These are phyloP conservation scores for Artemisia annua DNA, from an alignment of 129 eudicot species.

Conservation along the genomic window DNA sequence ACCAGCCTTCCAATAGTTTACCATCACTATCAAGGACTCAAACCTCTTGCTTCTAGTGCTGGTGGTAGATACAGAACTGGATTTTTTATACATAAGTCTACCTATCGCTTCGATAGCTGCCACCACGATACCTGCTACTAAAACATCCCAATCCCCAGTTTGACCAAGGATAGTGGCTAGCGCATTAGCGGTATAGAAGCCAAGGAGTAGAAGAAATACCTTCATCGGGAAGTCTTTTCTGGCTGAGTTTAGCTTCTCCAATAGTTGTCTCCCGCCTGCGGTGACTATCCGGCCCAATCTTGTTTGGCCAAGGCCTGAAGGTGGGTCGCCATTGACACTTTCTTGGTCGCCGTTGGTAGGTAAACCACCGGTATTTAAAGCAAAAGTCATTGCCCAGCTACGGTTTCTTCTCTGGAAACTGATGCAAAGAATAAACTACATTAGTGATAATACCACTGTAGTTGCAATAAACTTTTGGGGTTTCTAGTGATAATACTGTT, in stretches of 20 bases:
- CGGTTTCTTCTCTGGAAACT: conserved; percentile 37
- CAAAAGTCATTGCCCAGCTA: conserved; percentile 47
- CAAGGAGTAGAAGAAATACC: conserved; percentile 86
- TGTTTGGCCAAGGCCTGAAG: conserved; percentile 69
- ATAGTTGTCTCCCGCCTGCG: conserved; percentile 69
- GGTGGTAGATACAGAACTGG: conserved; percentile 24
- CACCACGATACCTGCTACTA: conserved; percentile 93
- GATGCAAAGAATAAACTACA: conserved; percentile 23
- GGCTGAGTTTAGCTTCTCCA: conserved; percentile 78
- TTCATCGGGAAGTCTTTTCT: conserved; percentile 91
- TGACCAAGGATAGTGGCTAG: conserved; percentile 95
- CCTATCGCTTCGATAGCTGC: conserved; percentile 97
- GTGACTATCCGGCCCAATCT: conserved; percentile 81
- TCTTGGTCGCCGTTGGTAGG: conserved; percentile 55
- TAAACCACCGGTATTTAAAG: conserved; percentile 68
- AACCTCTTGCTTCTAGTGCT: conserved; percentile 45
- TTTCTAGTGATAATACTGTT: too few species aligned
- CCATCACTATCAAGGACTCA: conserved; percentile 68
- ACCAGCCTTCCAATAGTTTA: conserved; percentile 98
- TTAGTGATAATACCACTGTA: conserved; percentile 7
- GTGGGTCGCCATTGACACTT: conserved; percentile 38
- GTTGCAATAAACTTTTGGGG: neutral
- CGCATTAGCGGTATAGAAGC: conserved; percentile 95
- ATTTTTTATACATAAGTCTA: conserved; percentile 69
- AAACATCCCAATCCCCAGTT: conserved; percentile 96